Base-by-base conservation (phyloP, 495 filamentous ascomycete species). In the Oidiodendron maius region DNA sequence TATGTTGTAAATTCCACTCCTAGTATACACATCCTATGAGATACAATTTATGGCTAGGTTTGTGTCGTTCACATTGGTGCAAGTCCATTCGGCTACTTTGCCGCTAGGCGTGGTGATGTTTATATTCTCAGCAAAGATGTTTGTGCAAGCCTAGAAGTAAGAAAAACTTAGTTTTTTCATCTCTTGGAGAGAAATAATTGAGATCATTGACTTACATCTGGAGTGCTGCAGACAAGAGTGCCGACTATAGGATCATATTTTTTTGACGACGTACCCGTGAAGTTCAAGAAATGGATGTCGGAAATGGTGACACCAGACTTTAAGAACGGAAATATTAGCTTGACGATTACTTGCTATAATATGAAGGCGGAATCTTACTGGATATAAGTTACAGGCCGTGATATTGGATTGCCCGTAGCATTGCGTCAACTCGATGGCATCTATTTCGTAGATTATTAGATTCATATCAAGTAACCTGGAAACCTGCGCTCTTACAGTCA, bases 371-470 rank as follows among this genome's bases (percentile, higher is more conserved):
- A 5, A 13, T 34, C 46, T 41, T n/a, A 49, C 46, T 3, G 79
- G 79, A 54, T 63, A 77, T 56, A 77, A 50, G 44, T 78, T 69
- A 54, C 80, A 82, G 4, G 80, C 64, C 3, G 80, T 81, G 26
- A 71, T 40, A 44, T 83, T 81, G 17, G 61, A 71, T 57, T 82
- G 77, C 3, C 77, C 78, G 46, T 83, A 82, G 63, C 79, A 83
- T 60, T 82, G 77, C 11, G 77, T 79, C 22, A 82, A 64, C 52
- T 81, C 76, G 47, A 82, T 80, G 2, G 75, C 77, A 46, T 76
- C 49, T 52, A 28, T 4, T 26, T 28, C n/a, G 20, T 3, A 22
- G 8, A n/a, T 32, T 44, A n/a, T 26, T 11, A 16, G 30, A 26
- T 9, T 4, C 24, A 4, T 9, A 35, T 4, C 6, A 17, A 1